Evolutionary conservation across 441 rosid genomes (phyloP).

Genomic region (Kokia cookei): DNA sequence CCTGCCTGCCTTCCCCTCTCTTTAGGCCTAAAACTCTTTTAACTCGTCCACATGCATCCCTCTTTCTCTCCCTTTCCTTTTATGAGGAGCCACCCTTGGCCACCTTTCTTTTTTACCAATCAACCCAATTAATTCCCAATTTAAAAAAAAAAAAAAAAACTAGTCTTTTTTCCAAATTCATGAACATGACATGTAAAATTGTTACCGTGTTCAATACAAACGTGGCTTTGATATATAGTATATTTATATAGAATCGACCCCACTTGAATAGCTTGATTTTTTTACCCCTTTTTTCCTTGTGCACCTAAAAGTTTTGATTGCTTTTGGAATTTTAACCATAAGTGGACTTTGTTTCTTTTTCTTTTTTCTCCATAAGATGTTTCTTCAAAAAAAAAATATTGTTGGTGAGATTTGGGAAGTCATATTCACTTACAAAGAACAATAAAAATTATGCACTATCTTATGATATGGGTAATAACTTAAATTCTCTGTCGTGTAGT

Average conservation of each 20-base stretch:
- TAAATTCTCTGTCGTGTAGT: not conserved
- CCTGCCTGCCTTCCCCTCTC: slow-evolving; percentile 5
- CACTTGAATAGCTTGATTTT: slow-evolving; percentile 26
- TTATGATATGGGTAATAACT: not conserved
- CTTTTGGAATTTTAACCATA: not conserved
- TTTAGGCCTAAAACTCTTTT: not conserved
- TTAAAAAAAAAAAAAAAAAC: not conserved
- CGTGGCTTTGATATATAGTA: slow-evolving; percentile 2
- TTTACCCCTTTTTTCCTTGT: not conserved
- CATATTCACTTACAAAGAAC: not conserved
- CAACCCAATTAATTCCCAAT: too few species aligned
- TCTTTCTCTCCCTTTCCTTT: not conserved
- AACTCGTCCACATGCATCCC: slow-evolving; percentile 3
- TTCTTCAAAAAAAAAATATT: not conserved
- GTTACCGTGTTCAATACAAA: not conserved
- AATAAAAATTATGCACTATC: not conserved
- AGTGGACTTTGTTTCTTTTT: not conserved
- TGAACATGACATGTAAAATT: not conserved
- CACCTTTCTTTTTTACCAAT: not conserved
- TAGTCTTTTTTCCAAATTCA: not conserved
- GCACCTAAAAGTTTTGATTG: slow-evolving; percentile 7
- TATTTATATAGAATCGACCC: slow-evolving; percentile 9
- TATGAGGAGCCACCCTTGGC: not conserved
- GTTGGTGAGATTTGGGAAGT: not conserved
- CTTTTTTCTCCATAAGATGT: slow-evolving; percentile 10